Conservation (phyloP, 2,329 filamentous ascomycete species). For the Tolypocladium sp. region DNA sequence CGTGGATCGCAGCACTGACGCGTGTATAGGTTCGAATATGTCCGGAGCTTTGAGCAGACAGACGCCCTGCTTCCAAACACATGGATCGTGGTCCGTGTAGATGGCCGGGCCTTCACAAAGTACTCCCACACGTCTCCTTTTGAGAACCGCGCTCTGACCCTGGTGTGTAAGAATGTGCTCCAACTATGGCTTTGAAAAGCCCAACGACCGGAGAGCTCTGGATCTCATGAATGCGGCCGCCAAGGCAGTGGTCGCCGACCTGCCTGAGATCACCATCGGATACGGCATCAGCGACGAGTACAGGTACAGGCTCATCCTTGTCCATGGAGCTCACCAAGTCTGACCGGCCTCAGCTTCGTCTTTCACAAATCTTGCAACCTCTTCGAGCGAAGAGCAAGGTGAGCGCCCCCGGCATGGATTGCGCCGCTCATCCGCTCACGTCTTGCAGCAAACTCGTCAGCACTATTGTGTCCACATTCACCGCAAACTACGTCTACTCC, state of each 20-base stretch:
- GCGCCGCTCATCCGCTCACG: background rate
- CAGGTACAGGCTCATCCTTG: conserved; percentile 38
- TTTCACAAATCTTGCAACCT: conserved; percentile 74
- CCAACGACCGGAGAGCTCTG: conserved; percentile 79
- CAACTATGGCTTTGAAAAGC: conserved; percentile 81
- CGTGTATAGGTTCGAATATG: conserved; percentile 74
- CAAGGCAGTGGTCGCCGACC: conserved; percentile 69
- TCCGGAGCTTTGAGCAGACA: conserved; percentile 77
- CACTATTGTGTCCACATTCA: conserved; percentile 88
- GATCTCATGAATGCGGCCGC: conserved; percentile 94
- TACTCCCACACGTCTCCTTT: conserved; percentile 26
- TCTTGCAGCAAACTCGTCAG: conserved; percentile 71
- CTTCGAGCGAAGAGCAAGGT: conserved; percentile 80
- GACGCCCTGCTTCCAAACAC: conserved; percentile 80
- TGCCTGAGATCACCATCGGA: conserved; percentile 77
- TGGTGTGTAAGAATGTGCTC: conserved; percentile 55
- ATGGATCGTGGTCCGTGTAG: conserved; percentile 90
- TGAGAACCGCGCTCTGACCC: background rate
- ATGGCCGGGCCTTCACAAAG: conserved; percentile 94
- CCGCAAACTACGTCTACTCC: conserved; percentile 75
- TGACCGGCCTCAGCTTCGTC: conserved; percentile 57
- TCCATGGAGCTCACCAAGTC: background rate
- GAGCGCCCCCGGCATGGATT: conserved; percentile 5
- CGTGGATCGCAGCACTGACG: background rate
- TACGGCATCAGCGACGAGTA: conserved; percentile 96